Evolutionary conservation across 1,284 basidiomycete genomes (phyloP), one percentile per base, ranked within the genome.

Genomic region (Tranzscheliella williamsii): DNA sequence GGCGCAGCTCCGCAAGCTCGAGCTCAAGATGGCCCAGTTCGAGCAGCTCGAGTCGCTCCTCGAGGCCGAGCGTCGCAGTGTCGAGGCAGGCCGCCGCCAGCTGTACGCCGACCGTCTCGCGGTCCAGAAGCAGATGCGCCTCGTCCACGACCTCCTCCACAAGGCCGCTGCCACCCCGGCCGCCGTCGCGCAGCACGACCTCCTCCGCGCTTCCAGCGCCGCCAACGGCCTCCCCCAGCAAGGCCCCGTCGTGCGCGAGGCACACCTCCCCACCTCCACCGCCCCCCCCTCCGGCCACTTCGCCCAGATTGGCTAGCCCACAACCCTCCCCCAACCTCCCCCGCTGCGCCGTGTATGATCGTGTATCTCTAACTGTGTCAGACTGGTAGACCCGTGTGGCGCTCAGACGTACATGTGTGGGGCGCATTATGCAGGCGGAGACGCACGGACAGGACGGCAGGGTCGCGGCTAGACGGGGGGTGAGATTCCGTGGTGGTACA

Each of bases 1-100:
- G 72, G 84, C 94, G 23, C 95, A 94, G 48, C 82, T 96, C 36
- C 87, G 86, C 16, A 97, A 97, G 79, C 85, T 98, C 38, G 92
- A 97, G 49, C 46, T 77, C 16, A 77, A 77, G 27, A 75, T 77
- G 72, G 34, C 53, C 5, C 75, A 77, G 36, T 76, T 77, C 38
- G 70, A 75, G 26, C 63, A 75, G 40, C 64, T 77, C 26, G 75
- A 77, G 44, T 47, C 57, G 9, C 46, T 77, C 21, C 66, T 77
- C 32, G 75, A 77, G 26, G 47, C 67, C 5, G 75, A 77, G 41
- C 52, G 72, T 8, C 58, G 71, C 16, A 38, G 35, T 5, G 40
- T 77, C 17, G 75, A 77, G 40, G 67, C 71, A 0, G 67, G 66
- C 2, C 44, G 74, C 12, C 44, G 69, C 20, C 72, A 75, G 53